Percentiles rank a stretch among this genome's conserved stretches.
phyloP scores from a whole-genome alignment of 164 flowering plant species.

The Brasenia schreberi region DNA sequence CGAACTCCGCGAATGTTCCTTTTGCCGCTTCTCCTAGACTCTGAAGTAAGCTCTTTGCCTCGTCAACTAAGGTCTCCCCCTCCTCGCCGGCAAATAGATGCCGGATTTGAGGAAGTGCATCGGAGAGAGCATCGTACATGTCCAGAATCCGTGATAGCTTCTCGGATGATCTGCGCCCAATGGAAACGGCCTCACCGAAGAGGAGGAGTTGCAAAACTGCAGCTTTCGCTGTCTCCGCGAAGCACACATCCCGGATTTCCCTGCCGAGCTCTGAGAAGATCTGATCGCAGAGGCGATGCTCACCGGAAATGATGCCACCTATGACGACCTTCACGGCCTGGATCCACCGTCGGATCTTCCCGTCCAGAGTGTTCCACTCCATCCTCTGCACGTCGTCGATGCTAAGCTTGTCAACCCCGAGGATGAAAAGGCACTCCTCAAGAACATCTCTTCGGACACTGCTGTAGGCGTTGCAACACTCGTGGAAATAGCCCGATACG shows the following conservation, averaged over 20 bases:
- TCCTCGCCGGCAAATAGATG: conserved; percentile 24
- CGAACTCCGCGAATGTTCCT: conserved; percentile 71
- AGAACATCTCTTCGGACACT: conserved; percentile 59
- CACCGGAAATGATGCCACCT: conserved; percentile 44
- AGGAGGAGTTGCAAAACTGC: conserved; percentile 64
- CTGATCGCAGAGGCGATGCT: conserved; percentile 60
- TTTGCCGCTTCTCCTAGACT: conserved; percentile 52
- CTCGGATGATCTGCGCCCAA: conserved; percentile 46
- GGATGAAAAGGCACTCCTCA: conserved; percentile 57
- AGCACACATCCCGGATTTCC: conserved; percentile 41
- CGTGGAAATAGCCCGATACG: conserved; percentile 72
- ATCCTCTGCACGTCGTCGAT: conserved; percentile 84
- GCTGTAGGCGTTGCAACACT: conserved; percentile 75
- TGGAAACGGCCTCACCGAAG: conserved; percentile 71
- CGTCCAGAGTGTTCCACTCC: conserved; percentile 69
- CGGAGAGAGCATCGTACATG: conserved; percentile 63
- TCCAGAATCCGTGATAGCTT: conserved; percentile 61
- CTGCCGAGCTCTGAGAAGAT: conserved; percentile 36
- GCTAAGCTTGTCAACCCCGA: conserved; percentile 74
- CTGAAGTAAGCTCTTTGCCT: conserved; percentile 43
- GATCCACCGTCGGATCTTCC: conserved; percentile 90
- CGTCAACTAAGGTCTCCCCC: conserved; percentile 32
- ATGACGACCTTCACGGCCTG: conserved; percentile 57
- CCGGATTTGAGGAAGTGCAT: conserved; percentile 34
- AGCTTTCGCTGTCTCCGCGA: conserved; percentile 58